Conservation (phyloP, 1,139 yeast species). For the Hemisphaericaspora xylofermentans region DNA sequence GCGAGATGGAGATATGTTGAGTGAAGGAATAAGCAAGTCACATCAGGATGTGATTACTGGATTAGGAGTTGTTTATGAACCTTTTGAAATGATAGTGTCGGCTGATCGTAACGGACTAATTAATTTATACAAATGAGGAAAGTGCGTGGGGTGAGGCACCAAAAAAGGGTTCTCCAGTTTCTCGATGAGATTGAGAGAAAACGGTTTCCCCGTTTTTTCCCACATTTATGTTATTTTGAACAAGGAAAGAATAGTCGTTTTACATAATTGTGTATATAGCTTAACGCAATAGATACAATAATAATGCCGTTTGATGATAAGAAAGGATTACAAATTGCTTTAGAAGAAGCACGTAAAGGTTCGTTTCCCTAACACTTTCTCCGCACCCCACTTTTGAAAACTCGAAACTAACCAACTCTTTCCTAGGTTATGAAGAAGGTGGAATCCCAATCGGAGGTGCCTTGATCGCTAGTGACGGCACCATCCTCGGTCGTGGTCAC, state of each 20-base stretch:
- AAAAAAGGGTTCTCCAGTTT: neutral
- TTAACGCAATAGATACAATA: too few relatives aligned
- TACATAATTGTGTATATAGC: too few relatives aligned
- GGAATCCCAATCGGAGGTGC: constrained; percentile 92
- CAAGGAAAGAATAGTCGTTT: too few relatives aligned
- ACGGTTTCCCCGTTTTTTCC: too few relatives aligned
- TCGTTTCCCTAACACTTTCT: constrained; percentile 19
- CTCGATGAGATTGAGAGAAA: too few relatives aligned
- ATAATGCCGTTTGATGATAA: constrained; percentile 58
- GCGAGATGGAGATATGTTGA: neutral
- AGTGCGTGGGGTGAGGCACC: neutral
- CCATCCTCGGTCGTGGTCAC: constrained; percentile 81
- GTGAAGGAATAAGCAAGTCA: neutral
- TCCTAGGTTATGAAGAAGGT: constrained; percentile 66
- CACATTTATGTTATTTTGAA: too few relatives aligned
- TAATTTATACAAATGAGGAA: constrained; percentile 48
- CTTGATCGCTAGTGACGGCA: constrained; percentile 71
- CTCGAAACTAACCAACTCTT: constrained; percentile 10
- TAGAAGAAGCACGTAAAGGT: constrained; percentile 69
- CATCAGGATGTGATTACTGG: constrained; percentile 48
- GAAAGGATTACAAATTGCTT: constrained; percentile 66
- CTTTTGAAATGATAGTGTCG: constrained; percentile 61
- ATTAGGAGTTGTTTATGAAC: constrained; percentile 44
- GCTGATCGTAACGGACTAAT: constrained; percentile 65
- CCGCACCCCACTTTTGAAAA: neutral